phyloP scores from a whole-genome alignment of 345 rosid species.

The Populus ilicifolia region DNA sequence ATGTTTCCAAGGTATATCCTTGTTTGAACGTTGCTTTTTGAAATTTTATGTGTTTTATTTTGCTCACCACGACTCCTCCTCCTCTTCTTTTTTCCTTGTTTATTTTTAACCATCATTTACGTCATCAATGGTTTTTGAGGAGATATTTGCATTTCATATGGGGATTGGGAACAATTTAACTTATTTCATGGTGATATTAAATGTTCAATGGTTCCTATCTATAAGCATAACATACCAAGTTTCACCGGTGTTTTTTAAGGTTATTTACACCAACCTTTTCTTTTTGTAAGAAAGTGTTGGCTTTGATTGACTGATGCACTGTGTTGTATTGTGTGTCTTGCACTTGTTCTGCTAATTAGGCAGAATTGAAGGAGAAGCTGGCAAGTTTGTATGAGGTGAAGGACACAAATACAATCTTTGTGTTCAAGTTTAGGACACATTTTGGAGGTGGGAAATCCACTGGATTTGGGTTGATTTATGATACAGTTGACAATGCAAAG shows the following conservation, averaged over 20 bases:
- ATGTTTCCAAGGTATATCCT: conserved; percentile 78
- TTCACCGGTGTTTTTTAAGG: neutral
- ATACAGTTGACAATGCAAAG: conserved; percentile 81
- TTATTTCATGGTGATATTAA: neutral
- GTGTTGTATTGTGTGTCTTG: neutral
- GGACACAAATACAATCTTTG: conserved; percentile 85
- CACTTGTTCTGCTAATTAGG: conserved; percentile 30
- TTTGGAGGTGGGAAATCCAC: conserved; percentile 99
- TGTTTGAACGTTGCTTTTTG: neutral
- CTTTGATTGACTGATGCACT: neutral
- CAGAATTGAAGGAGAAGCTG: conserved; percentile 85
- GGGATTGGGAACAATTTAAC: neutral
- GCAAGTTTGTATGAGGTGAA: conserved; percentile 79
- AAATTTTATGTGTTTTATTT: neutral
- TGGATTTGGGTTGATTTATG: conserved; percentile 94
- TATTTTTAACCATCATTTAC: neutral
- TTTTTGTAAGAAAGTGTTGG: neutral
- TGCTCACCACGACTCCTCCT: neutral
- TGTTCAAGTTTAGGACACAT: conserved; percentile 91
- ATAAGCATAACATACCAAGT: neutral
- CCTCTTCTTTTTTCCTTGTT: neutral
- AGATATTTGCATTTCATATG: neutral
- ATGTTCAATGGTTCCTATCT: neutral
- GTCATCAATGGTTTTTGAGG: neutral
- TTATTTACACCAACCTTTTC: neutral